These are phyloP conservation scores for Penicillium cosmopolitanum DNA, from an alignment of 495 filamentous ascomycete genomes.

Conservation along the genomic window DNA sequence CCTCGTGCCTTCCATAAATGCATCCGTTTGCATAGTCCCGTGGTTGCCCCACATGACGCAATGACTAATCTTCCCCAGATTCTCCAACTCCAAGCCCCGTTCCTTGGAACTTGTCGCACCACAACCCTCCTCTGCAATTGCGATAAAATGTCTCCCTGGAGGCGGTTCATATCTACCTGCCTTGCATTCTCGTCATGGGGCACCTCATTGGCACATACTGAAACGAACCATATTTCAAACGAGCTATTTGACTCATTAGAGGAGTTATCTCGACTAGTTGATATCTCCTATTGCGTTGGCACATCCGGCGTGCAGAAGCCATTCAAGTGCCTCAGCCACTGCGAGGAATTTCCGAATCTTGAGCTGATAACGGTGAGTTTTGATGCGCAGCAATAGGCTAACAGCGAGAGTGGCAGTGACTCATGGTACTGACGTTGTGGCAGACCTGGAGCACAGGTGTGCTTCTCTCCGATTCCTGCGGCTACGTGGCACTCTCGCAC, in stretches of 20 bases:
- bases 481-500: conserved; percentile 89
- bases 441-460: conserved; percentile 90
- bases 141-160: conserved; percentile 9
- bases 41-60: conserved; percentile 14
- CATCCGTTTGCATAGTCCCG: conserved; percentile 2
- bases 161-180: conserved; percentile 5
- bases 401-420: neutral
- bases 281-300: conserved; percentile 94
- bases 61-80: conserved; percentile 25
- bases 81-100: conserved; percentile 9
- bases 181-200: conserved; percentile 11
- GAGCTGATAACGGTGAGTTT: conserved; percentile 68
- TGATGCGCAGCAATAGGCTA: neutral
- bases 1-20: conserved; percentile 20
- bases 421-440: conserved; percentile 3
- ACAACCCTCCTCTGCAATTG: neutral
- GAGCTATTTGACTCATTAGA: conserved; percentile 80
- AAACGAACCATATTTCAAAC: conserved; percentile 50
- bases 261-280: conserved; percentile 83
- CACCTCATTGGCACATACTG: conserved; percentile 9
- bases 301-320: conserved; percentile 79
- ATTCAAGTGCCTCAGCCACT: conserved; percentile 84
- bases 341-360: conserved; percentile 76
- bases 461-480: conserved; percentile 87
- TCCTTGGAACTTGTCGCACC: neutral